Base-by-base conservation (phyloP, 148 eudicot species). In the Euryodendron excelsum region DNA sequence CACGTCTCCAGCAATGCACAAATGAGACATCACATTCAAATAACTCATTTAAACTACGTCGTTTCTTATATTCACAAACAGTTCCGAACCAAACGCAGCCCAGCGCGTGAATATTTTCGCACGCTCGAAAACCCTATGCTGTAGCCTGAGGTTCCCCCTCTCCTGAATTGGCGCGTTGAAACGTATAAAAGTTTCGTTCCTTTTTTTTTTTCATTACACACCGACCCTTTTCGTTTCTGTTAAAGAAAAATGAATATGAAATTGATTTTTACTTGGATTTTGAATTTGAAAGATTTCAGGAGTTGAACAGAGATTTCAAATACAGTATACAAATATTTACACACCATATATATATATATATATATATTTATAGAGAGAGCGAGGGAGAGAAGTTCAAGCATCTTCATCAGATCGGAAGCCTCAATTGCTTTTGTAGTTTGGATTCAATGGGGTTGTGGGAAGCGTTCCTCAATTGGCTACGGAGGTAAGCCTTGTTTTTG, bases 401-500 rank as follows among this genome's bases (percentile, higher is more conserved):
- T 68, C 14, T 63, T 14, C 67, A 75, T 84, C 52, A 80, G 85
- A 74, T 58, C 78, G 30, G 85, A 85, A 79, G 61, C 78, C 36
- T 80, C 45, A 59, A 25, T 53, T 55, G 59, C 2, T 15, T 53
- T 72, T 41, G 10, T 55, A 8, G 4, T 3, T 37, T 7, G 68
- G 68, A 7, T 25, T 72, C 28, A 55, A 87, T 87, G 89, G 85
- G 87, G 60, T 72, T 87, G 68, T 84, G 84, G 85, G 89, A 87
- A 78, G 58, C 87, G 25, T 69, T 87, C 20, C 87, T 84, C 73
- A 78, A 68, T 37, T 87, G 89, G 89, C 89, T 87, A 8, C 67
- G 87, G 53, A 84, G 89, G 89, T 87, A 73, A 60, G 3, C 36
- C 34, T 36, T 65, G 33, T 33, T 3, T 52, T 30, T 21, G 45